Evolutionary conservation across 1,284 basidiomycete genomes (phyloP), one percentile per base, ranked within the genome.

Genomic region (Laetiporus sulphureus): DNA sequence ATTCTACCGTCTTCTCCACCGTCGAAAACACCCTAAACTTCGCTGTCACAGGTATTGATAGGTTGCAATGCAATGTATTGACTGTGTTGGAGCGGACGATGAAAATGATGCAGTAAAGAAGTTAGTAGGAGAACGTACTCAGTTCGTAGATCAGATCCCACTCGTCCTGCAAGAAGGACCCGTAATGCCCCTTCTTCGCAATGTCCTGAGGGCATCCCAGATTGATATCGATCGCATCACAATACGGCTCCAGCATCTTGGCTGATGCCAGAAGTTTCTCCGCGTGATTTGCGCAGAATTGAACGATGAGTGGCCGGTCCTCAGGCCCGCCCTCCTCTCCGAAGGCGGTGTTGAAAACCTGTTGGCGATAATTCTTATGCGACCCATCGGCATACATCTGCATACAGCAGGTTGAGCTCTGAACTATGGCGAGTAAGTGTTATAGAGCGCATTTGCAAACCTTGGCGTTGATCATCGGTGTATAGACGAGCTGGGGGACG

Each of bases 381-480:
- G 64, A 64, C 12, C 69, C 56, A 22, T 79, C 71, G 1, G 71
- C 67, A 52, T 88, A 97, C 60, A 91, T 79, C 73, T 83, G 41
- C 1, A 27, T 3, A 23, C 4, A 15, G 8, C 15, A 3, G 15
- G 21, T 13, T 23, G 19, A 12, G 12, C 15, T 12, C 19, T 12
- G 21, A 12, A 30, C 36, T 11, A 38, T 19, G 34, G 4, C 21
- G 32, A 34, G 16, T 18, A 32, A 38, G 40, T 12, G 41, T 8
- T 32, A 22, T n/a, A 34, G 4, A 13, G 15, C 31, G n/a, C n/a
- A n/a, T 21, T 8, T 36, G 15, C 59, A 19, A 40, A 83, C 83
- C 64, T 88, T 91, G 39, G 93, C 89, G 54, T 96, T 92, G 58
- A 99, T 97, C 95, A 99, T 99, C 4, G 95, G 95, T 1, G 93